Percentiles rank a stretch among this genome's conserved stretches.
Conservation (phyloP, 2,329 filamentous ascomycete species). For the Hymenoscyphus infarciens region DNA sequence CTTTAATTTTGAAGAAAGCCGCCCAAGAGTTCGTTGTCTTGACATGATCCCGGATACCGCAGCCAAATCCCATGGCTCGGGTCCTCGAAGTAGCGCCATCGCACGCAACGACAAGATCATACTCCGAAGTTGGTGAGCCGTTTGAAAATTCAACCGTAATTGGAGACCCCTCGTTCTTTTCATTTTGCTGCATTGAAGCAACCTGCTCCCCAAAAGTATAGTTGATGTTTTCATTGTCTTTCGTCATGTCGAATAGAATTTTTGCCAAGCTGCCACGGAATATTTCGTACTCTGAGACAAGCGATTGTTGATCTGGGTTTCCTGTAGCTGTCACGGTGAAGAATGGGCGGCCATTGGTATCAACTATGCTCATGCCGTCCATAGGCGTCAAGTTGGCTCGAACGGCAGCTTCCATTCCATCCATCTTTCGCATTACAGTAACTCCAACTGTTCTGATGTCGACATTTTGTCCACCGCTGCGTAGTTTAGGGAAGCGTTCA, state of each 20-base stretch:
- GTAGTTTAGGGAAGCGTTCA: slow-evolving; percentile 40
- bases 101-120: slow-evolving; percentile 12
- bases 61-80: slow-evolving; percentile 9
- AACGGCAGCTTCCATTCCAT: slow-evolving; percentile 44
- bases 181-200: slow-evolving; percentile 2
- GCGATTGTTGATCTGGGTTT: slow-evolving; percentile 10
- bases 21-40: slow-evolving; percentile 9
- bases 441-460: slow-evolving; percentile 51
- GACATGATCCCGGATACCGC: slow-evolving; percentile 6
- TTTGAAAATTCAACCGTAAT: slow-evolving; percentile 9
- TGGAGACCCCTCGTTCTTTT: slow-evolving; percentile 5
- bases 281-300: slow-evolving; percentile 14
- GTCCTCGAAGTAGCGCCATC: slow-evolving; percentile 13
- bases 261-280: slow-evolving; percentile 10
- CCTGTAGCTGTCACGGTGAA: slow-evolving; percentile 1
- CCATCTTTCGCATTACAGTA: slow-evolving; percentile 47
- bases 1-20: slow-evolving; percentile 14
- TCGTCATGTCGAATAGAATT: slow-evolving; percentile 9
- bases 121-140: slow-evolving; percentile 1
- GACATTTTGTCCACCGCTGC: slow-evolving; percentile 48
- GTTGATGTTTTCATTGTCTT: neutral
- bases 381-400: slow-evolving; percentile 42
- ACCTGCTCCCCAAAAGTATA: slow-evolving; percentile 11
- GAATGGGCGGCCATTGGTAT: slow-evolving; percentile 34
- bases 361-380: slow-evolving; percentile 43